These are phyloP conservation scores for Sordariomycetes sp. DNA, from an alignment of 2,329 filamentous ascomycete species.

Conservation along the genomic window DNA sequence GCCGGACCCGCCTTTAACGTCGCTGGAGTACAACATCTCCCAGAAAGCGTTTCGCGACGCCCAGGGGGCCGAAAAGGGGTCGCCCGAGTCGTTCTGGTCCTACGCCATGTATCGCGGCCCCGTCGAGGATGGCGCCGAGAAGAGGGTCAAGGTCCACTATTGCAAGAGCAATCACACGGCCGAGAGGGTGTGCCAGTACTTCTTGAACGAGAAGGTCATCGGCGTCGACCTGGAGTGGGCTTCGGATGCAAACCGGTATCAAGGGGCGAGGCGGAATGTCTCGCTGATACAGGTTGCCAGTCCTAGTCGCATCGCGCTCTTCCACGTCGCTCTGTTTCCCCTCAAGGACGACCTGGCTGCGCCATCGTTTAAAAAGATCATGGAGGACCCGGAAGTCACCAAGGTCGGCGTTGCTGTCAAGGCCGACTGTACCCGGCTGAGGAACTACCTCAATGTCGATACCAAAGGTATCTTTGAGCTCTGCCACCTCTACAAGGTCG, in stretches of 20 bases:
- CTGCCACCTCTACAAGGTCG: constrained; percentile 68
- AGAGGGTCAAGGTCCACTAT: constrained; percentile 63
- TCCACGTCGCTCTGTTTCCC: constrained; percentile 63
- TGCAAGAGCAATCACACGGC: constrained; percentile 58
- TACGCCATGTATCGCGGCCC: constrained; percentile 55
- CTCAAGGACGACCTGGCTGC: constrained; percentile 49
- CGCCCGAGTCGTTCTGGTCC: constrained; percentile 52
- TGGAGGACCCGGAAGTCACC: constrained; percentile 58
- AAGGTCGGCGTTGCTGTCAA: constrained; percentile 73
- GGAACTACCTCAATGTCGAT: constrained; percentile 53
- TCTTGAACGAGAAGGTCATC: constrained; percentile 58
- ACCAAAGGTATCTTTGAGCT: constrained; percentile 65
- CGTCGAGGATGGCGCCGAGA: constrained; percentile 23
- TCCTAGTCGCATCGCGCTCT: constrained; percentile 64
- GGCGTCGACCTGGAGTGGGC: constrained; percentile 90
- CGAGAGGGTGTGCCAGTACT: constrained; percentile 56
- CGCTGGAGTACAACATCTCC: constrained; percentile 34
- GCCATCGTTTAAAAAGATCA: constrained; percentile 57
- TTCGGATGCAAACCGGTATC: constrained; percentile 29
- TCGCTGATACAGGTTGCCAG: constrained; percentile 78
- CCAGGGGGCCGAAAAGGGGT: constrained; percentile 30
- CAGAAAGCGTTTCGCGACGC: constrained; percentile 35
- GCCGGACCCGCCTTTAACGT: constrained; percentile 21
- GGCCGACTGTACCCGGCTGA: constrained; percentile 59
- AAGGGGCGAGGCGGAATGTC: constrained; percentile 55